Evolutionary conservation across 345 rosid species (phyloP).

Genomic region (Gossypioides kirkii): DNA sequence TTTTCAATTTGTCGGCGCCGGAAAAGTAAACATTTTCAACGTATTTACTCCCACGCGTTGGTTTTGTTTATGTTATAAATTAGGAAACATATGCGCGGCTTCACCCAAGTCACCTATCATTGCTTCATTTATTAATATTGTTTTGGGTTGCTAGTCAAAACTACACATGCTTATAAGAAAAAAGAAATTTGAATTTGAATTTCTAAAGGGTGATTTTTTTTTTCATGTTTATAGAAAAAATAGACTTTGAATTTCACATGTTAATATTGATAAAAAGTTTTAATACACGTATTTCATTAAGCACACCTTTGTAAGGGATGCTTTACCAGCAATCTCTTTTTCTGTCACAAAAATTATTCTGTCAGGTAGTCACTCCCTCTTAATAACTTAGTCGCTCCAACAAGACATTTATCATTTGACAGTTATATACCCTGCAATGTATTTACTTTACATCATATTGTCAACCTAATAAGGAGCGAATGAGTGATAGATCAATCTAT

Average conservation of each 20-base stretch:
- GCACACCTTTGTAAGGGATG: too few species aligned
- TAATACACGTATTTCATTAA: too few species aligned
- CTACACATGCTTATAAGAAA: neutral
- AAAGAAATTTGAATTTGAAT: neutral
- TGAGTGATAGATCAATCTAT: too few species aligned
- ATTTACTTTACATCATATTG: too few species aligned
- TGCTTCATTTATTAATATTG: neutral
- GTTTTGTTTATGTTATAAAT: conserved; percentile 9
- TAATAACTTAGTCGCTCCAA: too few species aligned
- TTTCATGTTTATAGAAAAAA: neutral
- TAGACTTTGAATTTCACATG: neutral
- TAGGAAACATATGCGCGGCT: conserved; percentile 11
- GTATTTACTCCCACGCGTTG: conserved; percentile 7
- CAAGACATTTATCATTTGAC: too few species aligned
- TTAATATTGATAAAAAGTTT: neutral
- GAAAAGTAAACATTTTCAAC: conserved; percentile 15
- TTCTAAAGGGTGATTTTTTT: neutral
- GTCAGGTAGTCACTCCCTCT: too few species aligned
- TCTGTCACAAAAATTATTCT: too few species aligned
- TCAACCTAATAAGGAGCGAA: too few species aligned
- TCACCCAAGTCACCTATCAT: neutral
- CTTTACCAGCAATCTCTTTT: too few species aligned
- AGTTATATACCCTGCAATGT: too few species aligned
- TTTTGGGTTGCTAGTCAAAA: conserved; percentile 3
- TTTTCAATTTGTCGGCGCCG: conserved; percentile 35